Evolutionary conservation across 2,329 filamentous ascomycete species (phyloP).

Genomic region (Fusarium tjaetaba): DNA sequence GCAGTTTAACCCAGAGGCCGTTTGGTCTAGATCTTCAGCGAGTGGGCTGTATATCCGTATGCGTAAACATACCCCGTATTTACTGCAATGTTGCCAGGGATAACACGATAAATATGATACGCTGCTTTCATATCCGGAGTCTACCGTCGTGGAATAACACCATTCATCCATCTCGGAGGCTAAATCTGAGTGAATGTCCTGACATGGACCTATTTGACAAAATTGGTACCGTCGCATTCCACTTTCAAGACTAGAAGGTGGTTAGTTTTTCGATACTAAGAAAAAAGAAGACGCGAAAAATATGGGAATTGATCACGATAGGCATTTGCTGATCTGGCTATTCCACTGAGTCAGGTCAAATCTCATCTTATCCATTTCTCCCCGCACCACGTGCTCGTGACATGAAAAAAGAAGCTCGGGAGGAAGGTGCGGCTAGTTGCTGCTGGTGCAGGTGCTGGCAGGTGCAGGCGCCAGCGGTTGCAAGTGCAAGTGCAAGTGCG

Average conservation of each 20-base stretch:
- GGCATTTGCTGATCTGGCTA: background rate
- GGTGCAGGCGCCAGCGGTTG: background rate
- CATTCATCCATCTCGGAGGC: background rate
- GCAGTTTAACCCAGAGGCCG: background rate
- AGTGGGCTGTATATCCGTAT: background rate
- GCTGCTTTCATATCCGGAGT: constrained; percentile 2
- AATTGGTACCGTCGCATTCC: constrained; percentile 6
- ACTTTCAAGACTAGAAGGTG: background rate
- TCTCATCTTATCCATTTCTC: constrained; percentile 4
- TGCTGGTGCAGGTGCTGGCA: background rate
- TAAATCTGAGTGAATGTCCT: background rate
- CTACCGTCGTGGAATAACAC: constrained; percentile 26
- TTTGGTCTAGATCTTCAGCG: background rate
- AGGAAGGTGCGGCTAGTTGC: constrained; percentile 7
- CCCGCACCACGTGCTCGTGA: constrained; percentile 38
- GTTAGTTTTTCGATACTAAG: background rate
- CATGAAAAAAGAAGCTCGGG: constrained; percentile 19
- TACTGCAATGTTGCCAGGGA: constrained; percentile 1
- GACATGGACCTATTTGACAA: background rate
- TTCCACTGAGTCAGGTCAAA: background rate
- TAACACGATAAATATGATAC: constrained; percentile 13
- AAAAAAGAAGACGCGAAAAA: background rate
- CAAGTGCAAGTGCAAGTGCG: background rate
- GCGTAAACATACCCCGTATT: constrained; percentile 11
- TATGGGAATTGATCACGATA: constrained; percentile 10